Base-by-base conservation (phyloP, 1,139 yeast genomes). In the Kurtzmaniella quercitrusa region DNA sequence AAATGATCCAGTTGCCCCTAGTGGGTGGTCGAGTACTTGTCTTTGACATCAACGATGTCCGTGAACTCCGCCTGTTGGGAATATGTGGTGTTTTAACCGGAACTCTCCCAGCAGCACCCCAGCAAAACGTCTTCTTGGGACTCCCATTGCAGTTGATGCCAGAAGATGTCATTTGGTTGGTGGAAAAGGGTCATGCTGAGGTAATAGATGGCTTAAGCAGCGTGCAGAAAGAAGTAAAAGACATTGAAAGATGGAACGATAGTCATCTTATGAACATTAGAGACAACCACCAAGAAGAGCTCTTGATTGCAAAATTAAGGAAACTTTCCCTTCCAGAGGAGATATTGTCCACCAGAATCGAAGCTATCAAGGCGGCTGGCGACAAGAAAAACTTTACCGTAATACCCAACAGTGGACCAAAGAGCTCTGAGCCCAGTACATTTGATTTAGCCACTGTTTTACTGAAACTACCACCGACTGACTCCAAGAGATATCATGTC, bases 61-160 rank as follows among this genome's bases (percentile, higher is more conserved):
- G 73, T 51, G 48, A 48, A 14, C 67, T 90, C 25, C 69, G 98
- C 19, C 70, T 63, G 8, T 47, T 60, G 38, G 79, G 78, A 3
- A 74, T 93, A 1, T 71, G 82, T 36, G 98, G 98, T 0, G 79
- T 85, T 1, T 68, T 93, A 16, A 68, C 79, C 1, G 98, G 98
- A 0, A 85, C 96, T 0, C 65, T 93, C 34, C 87, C 96, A 0
- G 75, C 81, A 40, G 90, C 91, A 17, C 95, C 98, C 2, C 98
- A 93, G 60, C 98, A 93, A 56, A 91, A 89, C 57, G 71, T 84
- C 36, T 85, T 91, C 56, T 70, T 88, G 43, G 95, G 96, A 1
- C 66, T 91, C 3, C 98, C 98, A 0, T 64, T 91, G 42, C 79
- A 81, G 53, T 68, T 93, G 39, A 76, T 81, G 66, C 63, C 79